A percentile compares a stretch with the other conserved stretches of the same genome.
These are phyloP conservation scores for Populus tremula DNA, from an alignment of 345 rosid genomes.

Conservation along the genomic window DNA sequence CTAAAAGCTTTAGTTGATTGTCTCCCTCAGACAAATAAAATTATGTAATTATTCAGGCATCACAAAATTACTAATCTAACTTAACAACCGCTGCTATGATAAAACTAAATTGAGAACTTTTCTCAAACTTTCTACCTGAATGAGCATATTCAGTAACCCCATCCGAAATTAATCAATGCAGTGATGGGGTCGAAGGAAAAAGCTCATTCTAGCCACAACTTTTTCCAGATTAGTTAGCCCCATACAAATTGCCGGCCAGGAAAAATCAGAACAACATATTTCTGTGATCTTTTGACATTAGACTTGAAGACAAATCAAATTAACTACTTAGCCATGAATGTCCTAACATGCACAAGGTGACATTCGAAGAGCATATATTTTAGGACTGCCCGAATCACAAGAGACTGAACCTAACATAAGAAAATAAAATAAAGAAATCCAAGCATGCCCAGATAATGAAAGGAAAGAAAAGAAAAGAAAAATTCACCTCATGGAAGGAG, in stretches of 20 bases:
- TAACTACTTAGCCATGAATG: background rate
- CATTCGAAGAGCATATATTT: background rate
- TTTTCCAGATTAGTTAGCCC: background rate
- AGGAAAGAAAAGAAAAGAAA: background rate
- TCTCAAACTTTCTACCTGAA: background rate
- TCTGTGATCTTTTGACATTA: background rate
- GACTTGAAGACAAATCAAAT: background rate
- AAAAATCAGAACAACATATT: background rate
- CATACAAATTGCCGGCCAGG: background rate
- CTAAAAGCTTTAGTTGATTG: background rate
- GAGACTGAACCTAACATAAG: background rate
- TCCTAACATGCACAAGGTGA: background rate
- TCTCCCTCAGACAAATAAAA: background rate
- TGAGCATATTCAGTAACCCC: background rate
- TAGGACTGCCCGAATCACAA: background rate
- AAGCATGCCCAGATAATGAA: conserved; percentile 10
- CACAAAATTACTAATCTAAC: background rate
- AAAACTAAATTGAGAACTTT: background rate
- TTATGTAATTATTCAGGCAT: background rate
- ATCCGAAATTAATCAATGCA: background rate
- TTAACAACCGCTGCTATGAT: background rate
- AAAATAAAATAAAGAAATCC: conserved; percentile 3
- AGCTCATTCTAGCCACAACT: background rate
- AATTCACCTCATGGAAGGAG: conserved; percentile 68
- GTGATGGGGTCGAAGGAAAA: background rate